phyloP scores from a whole-genome alignment of 345 rosid genomes.

The Citrus cavaleriei region DNA sequence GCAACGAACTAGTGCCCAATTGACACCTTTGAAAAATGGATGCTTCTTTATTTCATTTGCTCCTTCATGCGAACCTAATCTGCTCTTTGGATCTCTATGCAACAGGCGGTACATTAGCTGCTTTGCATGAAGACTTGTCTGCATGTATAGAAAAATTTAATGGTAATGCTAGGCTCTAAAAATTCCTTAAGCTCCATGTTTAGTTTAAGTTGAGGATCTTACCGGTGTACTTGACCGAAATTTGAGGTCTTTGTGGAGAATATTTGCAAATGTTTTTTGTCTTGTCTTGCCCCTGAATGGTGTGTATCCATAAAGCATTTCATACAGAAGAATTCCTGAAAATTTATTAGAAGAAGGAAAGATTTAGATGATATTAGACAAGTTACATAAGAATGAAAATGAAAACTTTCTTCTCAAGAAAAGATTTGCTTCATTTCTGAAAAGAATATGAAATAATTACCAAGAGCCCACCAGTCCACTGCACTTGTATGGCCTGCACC shows the following conservation, averaged over 20 bases:
- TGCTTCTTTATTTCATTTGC: constrained; percentile 84
- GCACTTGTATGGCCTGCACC: constrained; percentile 96
- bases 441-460: constrained; percentile 29
- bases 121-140: constrained; percentile 77
- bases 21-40: constrained; percentile 70
- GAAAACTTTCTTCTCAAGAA: not conserved
- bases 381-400: not conserved
- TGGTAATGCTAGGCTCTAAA: not conserved
- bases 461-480: constrained; percentile 99
- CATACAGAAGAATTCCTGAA: constrained; percentile 78
- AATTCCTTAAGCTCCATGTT: not conserved
- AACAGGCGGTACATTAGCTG: constrained; percentile 70
- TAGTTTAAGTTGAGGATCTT: constrained; percentile 1
- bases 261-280: constrained; percentile 86
- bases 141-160: constrained; percentile 12
- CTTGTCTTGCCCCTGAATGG: constrained; percentile 95
- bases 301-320: constrained; percentile 96
- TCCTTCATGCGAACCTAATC: constrained; percentile 82
- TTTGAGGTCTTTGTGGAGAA: constrained; percentile 84
- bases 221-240: constrained; percentile 72
- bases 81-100: constrained; percentile 79
- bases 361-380: not conserved
- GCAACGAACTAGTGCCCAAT: constrained; percentile 92
- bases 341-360: not conserved
- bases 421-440: not conserved